phyloP scores from a whole-genome alignment of 2,329 filamentous ascomycete species.

The Fusarium setosum region DNA sequence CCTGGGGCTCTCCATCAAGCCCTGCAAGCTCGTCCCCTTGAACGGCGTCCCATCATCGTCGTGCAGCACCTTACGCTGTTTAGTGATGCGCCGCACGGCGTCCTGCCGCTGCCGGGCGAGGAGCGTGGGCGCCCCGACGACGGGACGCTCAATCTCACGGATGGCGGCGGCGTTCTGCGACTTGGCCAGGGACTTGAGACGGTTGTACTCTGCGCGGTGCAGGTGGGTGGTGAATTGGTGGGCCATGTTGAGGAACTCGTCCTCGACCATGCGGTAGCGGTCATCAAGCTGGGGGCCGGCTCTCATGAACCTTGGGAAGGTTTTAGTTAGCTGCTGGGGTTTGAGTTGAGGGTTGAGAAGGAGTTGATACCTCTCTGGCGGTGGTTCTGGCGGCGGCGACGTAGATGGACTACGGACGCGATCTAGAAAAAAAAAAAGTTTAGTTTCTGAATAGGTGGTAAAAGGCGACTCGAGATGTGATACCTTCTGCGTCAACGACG shows the following conservation, averaged over 20 bases:
- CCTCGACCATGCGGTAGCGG: constrained; percentile 84
- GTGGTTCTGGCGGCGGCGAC: constrained; percentile 63
- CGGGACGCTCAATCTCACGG: constrained; percentile 62
- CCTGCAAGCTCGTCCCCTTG: constrained; percentile 50
- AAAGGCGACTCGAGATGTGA: neutral
- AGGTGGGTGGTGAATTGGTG: constrained; percentile 79
- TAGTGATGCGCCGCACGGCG: constrained; percentile 29
- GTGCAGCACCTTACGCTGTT: constrained; percentile 39
- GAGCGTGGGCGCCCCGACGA: constrained; percentile 53
- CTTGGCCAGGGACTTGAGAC: constrained; percentile 69
- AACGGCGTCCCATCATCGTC: constrained; percentile 32
- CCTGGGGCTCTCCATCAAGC: constrained; percentile 57
- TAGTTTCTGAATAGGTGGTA: neutral
- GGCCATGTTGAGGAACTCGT: constrained; percentile 77
- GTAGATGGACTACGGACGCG: constrained; percentile 56
- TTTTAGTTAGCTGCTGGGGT: neutral
- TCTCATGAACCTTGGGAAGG: constrained; percentile 68
- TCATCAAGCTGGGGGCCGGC: constrained; percentile 76
- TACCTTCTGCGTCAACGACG: constrained; percentile 41
- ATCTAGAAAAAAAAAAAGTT: constrained; percentile 24
- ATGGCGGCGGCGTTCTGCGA: constrained; percentile 65
- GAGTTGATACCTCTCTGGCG: constrained; percentile 55
- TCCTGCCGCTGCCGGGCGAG: constrained; percentile 39
- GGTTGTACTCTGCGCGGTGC: constrained; percentile 80
- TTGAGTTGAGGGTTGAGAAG: neutral